phyloP scores from a whole-genome alignment of 441 rosid species.

The Adansonia rubrostipa region DNA sequence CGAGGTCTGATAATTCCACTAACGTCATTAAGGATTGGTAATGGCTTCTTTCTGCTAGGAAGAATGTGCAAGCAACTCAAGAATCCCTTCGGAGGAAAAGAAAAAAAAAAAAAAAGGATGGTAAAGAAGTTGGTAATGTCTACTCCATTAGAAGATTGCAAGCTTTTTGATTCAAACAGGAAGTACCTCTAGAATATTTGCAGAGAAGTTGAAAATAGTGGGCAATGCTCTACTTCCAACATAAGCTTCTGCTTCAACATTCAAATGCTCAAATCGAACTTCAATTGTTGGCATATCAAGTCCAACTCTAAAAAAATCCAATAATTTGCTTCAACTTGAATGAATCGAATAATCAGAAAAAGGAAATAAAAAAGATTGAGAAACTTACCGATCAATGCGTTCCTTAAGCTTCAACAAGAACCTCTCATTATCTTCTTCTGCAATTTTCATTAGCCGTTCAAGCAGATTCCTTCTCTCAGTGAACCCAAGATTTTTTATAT shows the following conservation, averaged over 20 bases:
- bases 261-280: constrained; percentile 63
- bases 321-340: neutral
- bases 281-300: constrained; percentile 67
- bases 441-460: constrained; percentile 59
- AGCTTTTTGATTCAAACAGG: neutral
- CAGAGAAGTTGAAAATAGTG: constrained; percentile 56
- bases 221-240: constrained; percentile 73
- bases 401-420: constrained; percentile 64
- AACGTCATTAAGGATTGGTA: constrained; percentile 59
- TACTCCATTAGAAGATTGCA: neutral
- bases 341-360: neutral
- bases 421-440: constrained; percentile 72
- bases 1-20: constrained; percentile 70
- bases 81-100: constrained; percentile 21
- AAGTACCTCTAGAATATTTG: constrained; percentile 49
- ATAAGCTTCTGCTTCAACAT: constrained; percentile 64
- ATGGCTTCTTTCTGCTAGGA: constrained; percentile 53
- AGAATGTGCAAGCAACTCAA: constrained; percentile 50
- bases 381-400: constrained; percentile 62
- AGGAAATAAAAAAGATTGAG: neutral
- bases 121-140: neutral
- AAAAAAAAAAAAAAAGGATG: constrained; percentile 7
- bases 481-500: constrained; percentile 47
- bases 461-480: constrained; percentile 54
- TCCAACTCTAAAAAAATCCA: constrained; percentile 44